Evolutionary conservation across 495 filamentous ascomycete species (phyloP).

Genomic region (Diplogelasinospora grovesii): DNA sequence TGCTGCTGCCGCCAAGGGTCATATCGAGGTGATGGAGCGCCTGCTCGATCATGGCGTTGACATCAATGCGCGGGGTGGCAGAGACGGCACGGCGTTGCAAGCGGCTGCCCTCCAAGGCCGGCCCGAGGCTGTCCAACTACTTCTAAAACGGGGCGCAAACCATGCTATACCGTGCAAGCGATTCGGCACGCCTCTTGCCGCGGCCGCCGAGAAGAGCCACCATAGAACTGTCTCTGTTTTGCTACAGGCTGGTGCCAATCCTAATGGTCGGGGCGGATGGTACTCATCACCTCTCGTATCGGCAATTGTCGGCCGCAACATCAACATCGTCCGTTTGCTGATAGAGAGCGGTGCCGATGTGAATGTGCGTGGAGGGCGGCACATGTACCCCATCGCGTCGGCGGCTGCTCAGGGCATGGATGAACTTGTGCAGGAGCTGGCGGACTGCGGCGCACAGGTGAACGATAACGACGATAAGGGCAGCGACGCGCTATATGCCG

Average conservation of each 20-base stretch:
- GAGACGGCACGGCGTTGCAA: slow-evolving; percentile 18
- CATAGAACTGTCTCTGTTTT: slow-evolving; percentile 1
- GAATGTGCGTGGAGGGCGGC: slow-evolving; percentile 1
- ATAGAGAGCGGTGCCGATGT: slow-evolving; percentile 7
- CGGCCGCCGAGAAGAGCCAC: slow-evolving; percentile 6
- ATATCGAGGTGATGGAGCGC: slow-evolving; percentile 1
- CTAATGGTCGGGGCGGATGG: slow-evolving; percentile 7
- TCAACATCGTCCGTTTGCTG: slow-evolving; percentile 6
- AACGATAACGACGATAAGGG: slow-evolving; percentile 4
- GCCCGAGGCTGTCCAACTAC: slow-evolving; percentile 5
- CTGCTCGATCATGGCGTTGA: slow-evolving; percentile 9
- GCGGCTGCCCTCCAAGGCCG: slow-evolving; percentile 14
- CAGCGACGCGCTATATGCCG: slow-evolving; percentile 3
- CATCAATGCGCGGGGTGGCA: slow-evolving; percentile 7
- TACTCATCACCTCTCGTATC: slow-evolving; percentile 11
- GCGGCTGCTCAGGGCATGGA: slow-evolving; percentile 2
- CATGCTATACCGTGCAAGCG: slow-evolving; percentile 10
- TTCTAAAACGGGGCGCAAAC: slow-evolving; percentile 2
- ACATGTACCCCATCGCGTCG: slow-evolving; percentile 1
- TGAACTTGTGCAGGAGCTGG: background rate
- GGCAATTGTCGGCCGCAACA: slow-evolving; percentile 6
- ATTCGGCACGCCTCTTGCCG: slow-evolving; percentile 10
- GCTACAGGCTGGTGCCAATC: slow-evolving; percentile 6
- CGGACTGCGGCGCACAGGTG: background rate
- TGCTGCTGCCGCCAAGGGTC: background rate